Conservation (phyloP, 768 basidiomycete species). For the Trichaptum fuscoviolaceum region DNA sequence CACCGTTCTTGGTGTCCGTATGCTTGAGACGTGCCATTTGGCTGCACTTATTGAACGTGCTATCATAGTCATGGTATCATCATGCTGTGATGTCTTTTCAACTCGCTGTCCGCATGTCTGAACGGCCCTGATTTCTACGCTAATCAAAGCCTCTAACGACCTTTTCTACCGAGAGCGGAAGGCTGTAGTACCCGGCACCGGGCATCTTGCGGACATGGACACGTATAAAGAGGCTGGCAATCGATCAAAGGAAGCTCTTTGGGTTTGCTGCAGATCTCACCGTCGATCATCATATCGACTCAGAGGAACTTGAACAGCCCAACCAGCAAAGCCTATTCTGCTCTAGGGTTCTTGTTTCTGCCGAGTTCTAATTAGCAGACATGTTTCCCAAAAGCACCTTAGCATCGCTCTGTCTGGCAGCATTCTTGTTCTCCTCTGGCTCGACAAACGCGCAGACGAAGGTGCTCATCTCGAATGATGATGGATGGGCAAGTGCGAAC, state of each 20-base stretch:
- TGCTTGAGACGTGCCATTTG: neutral
- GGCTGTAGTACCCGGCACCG: no score
- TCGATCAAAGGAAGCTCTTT: no score
- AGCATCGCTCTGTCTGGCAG: neutral
- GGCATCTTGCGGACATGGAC: no score
- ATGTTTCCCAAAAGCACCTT: neutral
- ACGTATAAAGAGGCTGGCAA: no score
- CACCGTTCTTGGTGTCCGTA: neutral
- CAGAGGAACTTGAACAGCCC: no score
- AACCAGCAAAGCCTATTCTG: no score
- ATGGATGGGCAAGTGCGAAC: conserved; percentile 42
- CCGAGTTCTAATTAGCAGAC: neutral
- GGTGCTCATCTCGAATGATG: conserved; percentile 28
- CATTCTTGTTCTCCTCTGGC: neutral
- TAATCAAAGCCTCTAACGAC: neutral
- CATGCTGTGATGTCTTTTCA: neutral
- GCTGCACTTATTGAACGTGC: neutral
- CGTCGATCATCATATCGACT: no score
- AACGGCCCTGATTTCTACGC: neutral
- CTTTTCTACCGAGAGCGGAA: no score
- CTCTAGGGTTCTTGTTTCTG: no score
- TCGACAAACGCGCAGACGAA: conserved; percentile 9
- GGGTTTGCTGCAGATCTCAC: no score
- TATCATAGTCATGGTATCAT: neutral
- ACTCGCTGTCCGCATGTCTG: neutral